These are phyloP conservation scores for Fusarium xylarioides DNA, from an alignment of 2,329 filamentous ascomycete species.

Conservation along the genomic window DNA sequence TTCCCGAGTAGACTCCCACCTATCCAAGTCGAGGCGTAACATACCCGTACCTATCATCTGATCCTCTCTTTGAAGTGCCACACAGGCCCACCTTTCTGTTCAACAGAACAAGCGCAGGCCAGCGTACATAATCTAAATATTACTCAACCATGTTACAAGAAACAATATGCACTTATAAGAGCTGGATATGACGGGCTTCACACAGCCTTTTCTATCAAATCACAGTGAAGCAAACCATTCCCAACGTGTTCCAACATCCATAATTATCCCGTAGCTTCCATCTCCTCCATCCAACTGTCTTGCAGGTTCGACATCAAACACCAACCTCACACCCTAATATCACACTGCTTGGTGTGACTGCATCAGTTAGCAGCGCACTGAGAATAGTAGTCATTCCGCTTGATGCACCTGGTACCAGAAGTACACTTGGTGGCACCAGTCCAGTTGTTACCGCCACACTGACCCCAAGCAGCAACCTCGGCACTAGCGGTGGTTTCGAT, in stretches of 20 bases:
- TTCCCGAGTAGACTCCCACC: accelerated
- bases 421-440: constrained; percentile 32
- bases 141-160: too few relatives aligned
- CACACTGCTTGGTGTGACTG: too few relatives aligned
- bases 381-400: neutral
- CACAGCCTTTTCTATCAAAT: too few relatives aligned
- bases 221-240: accelerated
- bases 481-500: neutral
- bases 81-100: neutral
- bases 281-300: accelerated
- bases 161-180: neutral
- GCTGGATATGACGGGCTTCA: accelerated
- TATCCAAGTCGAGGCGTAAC: neutral
- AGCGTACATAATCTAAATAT: accelerated
- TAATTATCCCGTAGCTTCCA: accelerated
- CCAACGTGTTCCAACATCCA: accelerated
- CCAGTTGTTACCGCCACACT: constrained; percentile 38
- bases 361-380: neutral
- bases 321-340: neutral
- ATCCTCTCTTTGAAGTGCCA: accelerated
- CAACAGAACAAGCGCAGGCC: accelerated
- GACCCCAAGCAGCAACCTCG: constrained; percentile 6
- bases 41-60: too few relatives aligned
- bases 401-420: neutral
- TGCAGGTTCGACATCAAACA: neutral